Evolutionary conservation across 208 protist genomes (phyloP), one percentile per base, ranked within the genome.

Genomic region (Crithidia mellificae): DNA sequence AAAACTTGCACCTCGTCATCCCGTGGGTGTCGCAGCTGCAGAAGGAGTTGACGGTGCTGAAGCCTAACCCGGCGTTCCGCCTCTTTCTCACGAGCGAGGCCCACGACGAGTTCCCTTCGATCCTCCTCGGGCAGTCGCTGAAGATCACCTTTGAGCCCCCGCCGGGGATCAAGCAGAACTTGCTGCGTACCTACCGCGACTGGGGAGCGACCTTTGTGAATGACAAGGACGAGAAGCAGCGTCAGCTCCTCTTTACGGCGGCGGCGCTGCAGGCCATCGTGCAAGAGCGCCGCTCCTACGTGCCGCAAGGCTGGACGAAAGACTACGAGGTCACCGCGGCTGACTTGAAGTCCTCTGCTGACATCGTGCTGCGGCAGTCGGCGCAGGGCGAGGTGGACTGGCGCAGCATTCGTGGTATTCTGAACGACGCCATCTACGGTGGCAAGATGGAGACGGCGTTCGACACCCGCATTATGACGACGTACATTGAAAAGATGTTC

Each of bases 291-390:
- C 88, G 96, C 61, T 97, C 92, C 2, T 99, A 98, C 83, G 91
- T 98, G 19, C 98, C 98, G 27, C 98, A 99, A 58, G 98, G 98
- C 9, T 99, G 97, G 97, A 91, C 92, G 34, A 98, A 98, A 74
- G 92, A 92, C 63, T 99, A 99, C 84, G 98, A 99, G 80, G 96
- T 99, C 53, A 97, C 94, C 0, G 74, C 84, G 11, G 80, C 97
- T 2, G 98, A 99, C 80, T 79, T 99, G 1, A 93, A 96, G 62
- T 90, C 93, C 19, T 84, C 89, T 3, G 70, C 86, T 6, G 88
- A 98, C 72, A 92, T 99, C 67, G 93, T 99, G 41, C 59, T 92
- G 15, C 78, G 85, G 2, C 85, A 92, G 63, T 85, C 77, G 0
- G 56, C 72, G 25, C 11, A 59, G 41, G 81, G 81, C 19, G 74